Evolutionary conservation across 75 land plant species (phyloP), one percentile per base, ranked within the genome.

Genomic region (Pinus tabuliformis): DNA sequence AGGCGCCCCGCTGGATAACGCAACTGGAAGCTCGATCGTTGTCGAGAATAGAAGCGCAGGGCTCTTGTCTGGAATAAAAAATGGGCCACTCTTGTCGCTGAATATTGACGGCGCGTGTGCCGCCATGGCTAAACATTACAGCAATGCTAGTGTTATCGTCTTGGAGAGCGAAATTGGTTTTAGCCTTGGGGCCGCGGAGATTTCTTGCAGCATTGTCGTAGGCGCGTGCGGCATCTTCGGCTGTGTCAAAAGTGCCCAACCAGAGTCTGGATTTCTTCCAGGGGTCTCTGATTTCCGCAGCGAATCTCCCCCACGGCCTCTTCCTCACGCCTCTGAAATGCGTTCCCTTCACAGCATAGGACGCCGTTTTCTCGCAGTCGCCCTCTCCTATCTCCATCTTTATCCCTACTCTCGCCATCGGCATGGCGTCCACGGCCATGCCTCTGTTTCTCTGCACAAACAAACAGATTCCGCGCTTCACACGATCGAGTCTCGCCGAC

Each of bases 261-360:
- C 71, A 68, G 0, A 68, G 49, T 42, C 71, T 42, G 12, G 71
- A 42, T 3, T 68, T 68, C 21, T 68, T 68, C 71, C 71, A 68
- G 22, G 71, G 71, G 36, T 68, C 71, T 68, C 71, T 39, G 24
- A 68, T 68, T 45, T 68, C 71, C 22, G 71, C 71, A 0, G 71
- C 71, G 17, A 68, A 68, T 68, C 71, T n/a, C 11, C 71, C 71
- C 71, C 71, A 68, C 14, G 71, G 71, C 52, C 71, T 17, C 49
- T 68, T 68, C 22, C 71, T 20, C 22, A 68, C 71, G 11, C 71
- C 71, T 20, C 71, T 39, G 2, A 68, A 68, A 68, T 68, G 71
- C 71, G 71, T 68, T 45, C 42, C 71, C 71, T 68, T 68, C 1
- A 68, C 71, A 33, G 68, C 18, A 6, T 16, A 33, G 8, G 71